Percentiles rank a stretch among this genome's conserved stretches.
These are phyloP conservation scores for Populus tremula DNA, from an alignment of 345 rosid genomes.

Conservation along the genomic window DNA sequence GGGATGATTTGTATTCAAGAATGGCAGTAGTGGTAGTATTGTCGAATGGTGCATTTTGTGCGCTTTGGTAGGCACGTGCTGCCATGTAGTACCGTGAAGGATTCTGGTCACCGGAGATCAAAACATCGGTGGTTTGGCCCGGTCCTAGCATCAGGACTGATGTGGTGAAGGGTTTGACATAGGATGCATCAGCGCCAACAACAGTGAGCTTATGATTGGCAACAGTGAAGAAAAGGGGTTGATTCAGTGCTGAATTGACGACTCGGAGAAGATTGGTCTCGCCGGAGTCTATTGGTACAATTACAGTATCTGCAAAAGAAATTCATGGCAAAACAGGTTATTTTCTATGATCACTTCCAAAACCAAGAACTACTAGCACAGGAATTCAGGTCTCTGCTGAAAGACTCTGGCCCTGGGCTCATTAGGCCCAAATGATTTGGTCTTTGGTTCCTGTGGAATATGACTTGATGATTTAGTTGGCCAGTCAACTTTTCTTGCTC, in stretches of 20 bases:
- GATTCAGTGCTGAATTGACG: conserved; percentile 27
- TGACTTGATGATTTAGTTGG: background rate
- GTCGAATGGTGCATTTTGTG: conserved; percentile 25
- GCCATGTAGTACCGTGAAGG: conserved; percentile 25
- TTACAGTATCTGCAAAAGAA: conserved; percentile 20
- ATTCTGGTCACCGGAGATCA: conserved; percentile 27
- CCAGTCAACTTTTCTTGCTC: background rate
- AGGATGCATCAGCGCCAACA: conserved; percentile 31
- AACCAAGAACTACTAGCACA: background rate
- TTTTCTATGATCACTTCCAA: background rate
- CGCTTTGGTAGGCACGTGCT: conserved; percentile 26
- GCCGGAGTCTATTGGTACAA: conserved; percentile 27
- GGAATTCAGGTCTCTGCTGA: background rate
- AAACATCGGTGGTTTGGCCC: conserved; percentile 33
- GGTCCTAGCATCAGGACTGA: conserved; percentile 30
- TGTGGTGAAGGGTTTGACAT: conserved; percentile 30
- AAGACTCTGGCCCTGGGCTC: background rate
- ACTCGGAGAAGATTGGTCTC: conserved; percentile 32
- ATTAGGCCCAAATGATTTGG: background rate
- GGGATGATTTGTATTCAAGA: conserved; percentile 29
- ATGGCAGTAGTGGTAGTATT: conserved; percentile 31
- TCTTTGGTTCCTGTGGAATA: background rate
- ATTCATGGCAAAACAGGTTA: background rate
- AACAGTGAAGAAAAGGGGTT: conserved; percentile 24
- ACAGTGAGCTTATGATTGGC: conserved; percentile 32